Percentiles rank a stretch among this genome's conserved stretches.
Conservation (phyloP, 306 rosid species). For the Arachis stenosperma region DNA sequence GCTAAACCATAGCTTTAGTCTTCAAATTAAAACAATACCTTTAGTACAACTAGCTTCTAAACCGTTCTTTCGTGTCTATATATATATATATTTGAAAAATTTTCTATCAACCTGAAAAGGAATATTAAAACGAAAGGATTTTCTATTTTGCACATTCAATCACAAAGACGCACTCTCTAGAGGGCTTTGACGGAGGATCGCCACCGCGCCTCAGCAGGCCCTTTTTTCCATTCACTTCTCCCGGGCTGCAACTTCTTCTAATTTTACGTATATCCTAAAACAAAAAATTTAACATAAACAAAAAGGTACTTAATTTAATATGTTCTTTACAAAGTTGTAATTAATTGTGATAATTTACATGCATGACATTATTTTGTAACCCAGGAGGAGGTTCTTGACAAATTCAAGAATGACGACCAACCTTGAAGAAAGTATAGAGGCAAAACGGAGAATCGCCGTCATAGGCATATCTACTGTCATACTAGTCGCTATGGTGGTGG, state of each 20-base stretch:
- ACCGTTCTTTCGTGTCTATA: constrained; percentile 3
- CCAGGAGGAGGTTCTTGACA: background rate
- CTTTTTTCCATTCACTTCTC: constrained; percentile 19
- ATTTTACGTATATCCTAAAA: background rate
- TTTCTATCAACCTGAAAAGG: background rate
- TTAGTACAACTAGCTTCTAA: constrained; percentile 23
- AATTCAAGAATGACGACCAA: no score
- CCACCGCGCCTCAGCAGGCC: constrained; percentile 29
- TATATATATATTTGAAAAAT: background rate
- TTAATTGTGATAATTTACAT: background rate
- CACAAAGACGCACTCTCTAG: constrained; percentile 19
- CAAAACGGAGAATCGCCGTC: constrained; percentile 35
- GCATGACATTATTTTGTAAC: constrained; percentile 11
- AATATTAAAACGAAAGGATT: no score
- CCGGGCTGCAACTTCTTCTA: background rate
- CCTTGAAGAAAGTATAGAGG: constrained; percentile 14
- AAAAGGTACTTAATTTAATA: background rate
- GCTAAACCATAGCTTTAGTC: constrained; percentile 29
- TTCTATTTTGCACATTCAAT: background rate
- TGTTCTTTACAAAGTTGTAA: background rate
- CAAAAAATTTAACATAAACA: background rate
- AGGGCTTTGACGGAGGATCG: constrained; percentile 47
- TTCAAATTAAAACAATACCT: constrained; percentile 44
- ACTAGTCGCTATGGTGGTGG: constrained; percentile 66
- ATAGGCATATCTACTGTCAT: constrained; percentile 49